Base-by-base conservation (phyloP, 192 early-diverging fungal genomes). In the Coemansia sp. region DNA sequence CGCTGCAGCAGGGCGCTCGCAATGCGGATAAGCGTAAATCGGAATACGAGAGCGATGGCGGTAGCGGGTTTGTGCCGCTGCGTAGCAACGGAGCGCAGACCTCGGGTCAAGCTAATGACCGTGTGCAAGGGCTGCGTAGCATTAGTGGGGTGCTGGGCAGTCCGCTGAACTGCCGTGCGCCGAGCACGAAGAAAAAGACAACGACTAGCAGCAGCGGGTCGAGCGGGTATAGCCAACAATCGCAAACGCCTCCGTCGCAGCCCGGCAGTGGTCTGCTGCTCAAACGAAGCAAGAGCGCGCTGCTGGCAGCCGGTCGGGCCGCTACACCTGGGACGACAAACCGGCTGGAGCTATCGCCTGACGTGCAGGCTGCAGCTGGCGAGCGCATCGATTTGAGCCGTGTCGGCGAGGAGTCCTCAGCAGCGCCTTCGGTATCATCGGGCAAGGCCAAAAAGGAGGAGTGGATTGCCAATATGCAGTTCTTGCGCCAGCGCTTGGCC, bases 381-480 rank as follows among this genome's bases (percentile, higher is more conserved):
- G 72, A 68, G 50, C 40, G 59, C 12, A 62, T 68, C 39, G 58
- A 52, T n/a, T 33, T 70, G 37, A 33, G 57, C 24, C 7, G 21
- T 9, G 42, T 41, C 0, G 38, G 53, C 18, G 33, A 21, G 35
- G 41, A 57, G 26, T n/a, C 19, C 19, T 8, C 12, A 17, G 29
- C 29, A 37, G 1, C 33, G 27, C 22, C 40, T 17, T 26, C 44
- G 33, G 46, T 50, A 3, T 34, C 39, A 15, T 19, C 32, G 1
- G 42, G 41, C 27, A 66, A 62, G 22, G 65, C 53, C 24, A 64
- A 64, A 42, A 71, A 77, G 58, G 65, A 66, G 56, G 73, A 77
- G 44, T 77, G 74, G 74, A 71, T 77, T 21, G 60, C 66, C 15
- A 77, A 77, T 36, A 77, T 59, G 37, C 68, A 77, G 61, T 58